Evolutionary conservation across 306 rosid genomes (phyloP).

Genomic region (Quercus ilex): DNA sequence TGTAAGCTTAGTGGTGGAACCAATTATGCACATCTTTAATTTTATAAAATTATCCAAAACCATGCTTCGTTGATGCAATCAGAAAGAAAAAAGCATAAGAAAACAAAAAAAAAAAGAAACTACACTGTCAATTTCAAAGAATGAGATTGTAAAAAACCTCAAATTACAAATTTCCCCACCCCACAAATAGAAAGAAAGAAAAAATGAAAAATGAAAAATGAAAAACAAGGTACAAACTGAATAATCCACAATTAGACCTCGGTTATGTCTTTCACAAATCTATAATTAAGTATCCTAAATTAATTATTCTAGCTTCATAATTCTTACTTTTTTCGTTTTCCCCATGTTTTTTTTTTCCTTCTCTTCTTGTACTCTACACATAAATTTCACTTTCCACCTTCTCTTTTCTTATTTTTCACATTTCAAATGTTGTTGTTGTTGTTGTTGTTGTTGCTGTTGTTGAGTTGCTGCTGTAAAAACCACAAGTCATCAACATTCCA

Average conservation of each 20-base stretch:
- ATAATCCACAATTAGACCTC: constrained; percentile 24
- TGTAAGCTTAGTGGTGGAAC: constrained; percentile 36
- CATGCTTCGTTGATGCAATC: constrained; percentile 38
- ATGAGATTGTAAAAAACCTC: constrained; percentile 32
- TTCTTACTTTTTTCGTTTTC: constrained; percentile 20
- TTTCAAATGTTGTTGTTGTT: constrained; percentile 32
- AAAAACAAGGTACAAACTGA: constrained; percentile 9
- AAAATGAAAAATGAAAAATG: constrained; percentile 21
- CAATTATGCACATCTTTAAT: constrained; percentile 45
- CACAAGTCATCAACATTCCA: constrained; percentile 68
- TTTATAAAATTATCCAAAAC: constrained; percentile 17
- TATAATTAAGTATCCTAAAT: constrained; percentile 28
- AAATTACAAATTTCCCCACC: constrained; percentile 43
- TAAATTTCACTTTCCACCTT: neutral
- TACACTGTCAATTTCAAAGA: constrained; percentile 35
- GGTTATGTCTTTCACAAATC: constrained; percentile 18
- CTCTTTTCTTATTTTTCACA: neutral
- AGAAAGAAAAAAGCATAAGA: neutral
- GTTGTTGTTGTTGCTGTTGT: constrained; percentile 37
- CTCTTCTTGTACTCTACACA: neutral
- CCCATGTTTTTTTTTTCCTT: neutral
- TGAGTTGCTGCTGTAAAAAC: constrained; percentile 61
- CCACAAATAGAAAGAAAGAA: constrained; percentile 14
- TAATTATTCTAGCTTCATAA: constrained; percentile 5
- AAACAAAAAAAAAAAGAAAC: neutral